Percentiles rank a stretch among this genome's conserved stretches.
phyloP scores from a whole-genome alignment of 2,329 filamentous ascomycete species.

The Neurospora sp. region DNA sequence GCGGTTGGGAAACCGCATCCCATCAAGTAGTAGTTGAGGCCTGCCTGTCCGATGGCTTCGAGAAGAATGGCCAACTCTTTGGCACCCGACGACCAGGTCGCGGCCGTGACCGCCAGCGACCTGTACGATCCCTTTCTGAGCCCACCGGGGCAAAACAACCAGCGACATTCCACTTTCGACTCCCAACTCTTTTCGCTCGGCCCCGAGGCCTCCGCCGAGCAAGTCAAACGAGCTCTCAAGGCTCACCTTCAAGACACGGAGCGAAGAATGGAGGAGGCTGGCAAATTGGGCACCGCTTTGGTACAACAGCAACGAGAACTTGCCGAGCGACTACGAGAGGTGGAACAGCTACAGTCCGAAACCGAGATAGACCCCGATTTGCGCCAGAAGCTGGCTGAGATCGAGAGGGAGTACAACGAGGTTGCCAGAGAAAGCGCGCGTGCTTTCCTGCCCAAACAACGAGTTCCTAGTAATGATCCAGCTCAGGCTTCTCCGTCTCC shows the following conservation, averaged over 20 bases:
- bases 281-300: slow-evolving; percentile 76
- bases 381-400: slow-evolving; percentile 69
- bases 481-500: slow-evolving; percentile 43
- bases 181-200: slow-evolving; percentile 68
- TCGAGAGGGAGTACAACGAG: slow-evolving; percentile 93
- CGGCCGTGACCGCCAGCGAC: slow-evolving; percentile 12
- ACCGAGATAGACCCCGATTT: slow-evolving; percentile 75
- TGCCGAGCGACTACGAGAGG: slow-evolving; percentile 69
- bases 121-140: slow-evolving; percentile 47
- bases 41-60: slow-evolving; percentile 5
- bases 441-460: slow-evolving; percentile 77
- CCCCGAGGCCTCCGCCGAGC: slow-evolving; percentile 66
- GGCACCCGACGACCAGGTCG: slow-evolving; percentile 15
- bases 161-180: slow-evolving; percentile 78
- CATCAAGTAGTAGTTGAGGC: not conserved
- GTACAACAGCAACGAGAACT: slow-evolving; percentile 81
- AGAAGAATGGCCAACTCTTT: slow-evolving; percentile 17
- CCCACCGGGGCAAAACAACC: slow-evolving; percentile 35
- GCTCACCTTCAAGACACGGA: slow-evolving; percentile 90
- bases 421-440: slow-evolving; percentile 82
- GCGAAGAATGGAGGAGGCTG: slow-evolving; percentile 81
- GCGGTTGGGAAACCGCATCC: slow-evolving; percentile 3
- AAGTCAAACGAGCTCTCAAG: slow-evolving; percentile 80
- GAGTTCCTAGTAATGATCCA: slow-evolving; percentile 61
- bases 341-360: slow-evolving; percentile 67